These are phyloP conservation scores for Dothideomycetidae sp. DNA, from an alignment of 2,329 filamentous ascomycete genomes.

Conservation along the genomic window DNA sequence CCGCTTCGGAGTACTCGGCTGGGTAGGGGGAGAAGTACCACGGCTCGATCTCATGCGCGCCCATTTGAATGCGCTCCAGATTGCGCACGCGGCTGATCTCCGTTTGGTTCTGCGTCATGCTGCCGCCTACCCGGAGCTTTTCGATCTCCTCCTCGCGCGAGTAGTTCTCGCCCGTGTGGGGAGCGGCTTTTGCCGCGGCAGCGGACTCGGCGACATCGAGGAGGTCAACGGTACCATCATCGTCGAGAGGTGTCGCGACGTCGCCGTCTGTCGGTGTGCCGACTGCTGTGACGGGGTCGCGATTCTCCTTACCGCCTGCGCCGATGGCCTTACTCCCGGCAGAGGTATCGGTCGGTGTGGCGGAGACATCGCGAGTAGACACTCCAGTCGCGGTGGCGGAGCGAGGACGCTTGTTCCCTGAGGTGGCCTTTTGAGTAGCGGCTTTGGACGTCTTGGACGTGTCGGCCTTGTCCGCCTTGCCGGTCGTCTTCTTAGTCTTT, in stretches of 20 bases:
- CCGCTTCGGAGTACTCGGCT: conserved; percentile 71
- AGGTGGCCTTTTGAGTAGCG: conserved; percentile 26
- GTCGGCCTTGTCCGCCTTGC: conserved; percentile 25
- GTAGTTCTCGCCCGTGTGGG: conserved; percentile 39
- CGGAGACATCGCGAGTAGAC: conserved; percentile 37
- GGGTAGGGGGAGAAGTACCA: conserved; percentile 99
- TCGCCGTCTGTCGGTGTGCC: conserved; percentile 39
- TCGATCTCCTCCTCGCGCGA: conserved; percentile 87
- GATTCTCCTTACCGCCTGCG: conserved; percentile 47
- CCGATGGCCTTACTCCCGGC: conserved; percentile 36
- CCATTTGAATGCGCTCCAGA: conserved; percentile 87
- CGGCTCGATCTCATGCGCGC: conserved; percentile 77
- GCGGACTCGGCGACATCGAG: conserved; percentile 39
- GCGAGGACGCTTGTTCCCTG: conserved; percentile 34
- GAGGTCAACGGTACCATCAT: conserved; percentile 38
- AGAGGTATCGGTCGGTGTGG: conserved; percentile 36
- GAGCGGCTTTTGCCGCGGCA: conserved; percentile 36
- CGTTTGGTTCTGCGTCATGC: conserved; percentile 97
- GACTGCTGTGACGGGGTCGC: conserved; percentile 32
- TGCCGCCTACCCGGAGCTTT: conserved; percentile 82
- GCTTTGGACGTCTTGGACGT: conserved; percentile 19
- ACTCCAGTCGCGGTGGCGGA: conserved; percentile 21
- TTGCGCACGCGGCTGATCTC: conserved; percentile 95
- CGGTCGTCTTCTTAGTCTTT: conserved; percentile 57
- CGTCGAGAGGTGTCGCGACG: conserved; percentile 34